Evolutionary conservation across 306 rosid genomes (phyloP).

Genomic region (Lupinus albus): DNA sequence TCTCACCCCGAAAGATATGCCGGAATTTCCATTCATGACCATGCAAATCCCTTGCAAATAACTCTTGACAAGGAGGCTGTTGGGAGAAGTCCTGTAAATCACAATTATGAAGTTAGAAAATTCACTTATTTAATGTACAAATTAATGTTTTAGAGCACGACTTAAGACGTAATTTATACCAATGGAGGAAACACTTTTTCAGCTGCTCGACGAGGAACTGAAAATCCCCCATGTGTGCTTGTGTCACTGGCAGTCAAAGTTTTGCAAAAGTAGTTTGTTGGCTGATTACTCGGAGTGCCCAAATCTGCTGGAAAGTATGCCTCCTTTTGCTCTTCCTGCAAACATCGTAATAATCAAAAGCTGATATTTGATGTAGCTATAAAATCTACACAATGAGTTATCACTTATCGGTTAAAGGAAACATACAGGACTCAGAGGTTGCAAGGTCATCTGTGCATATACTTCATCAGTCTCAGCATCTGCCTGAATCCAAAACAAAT

Average conservation of each 20-base stretch:
- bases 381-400: constrained; percentile 16
- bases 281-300: constrained; percentile 56
- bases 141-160: constrained; percentile 10
- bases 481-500: constrained; percentile 62
- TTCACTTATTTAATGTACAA: neutral
- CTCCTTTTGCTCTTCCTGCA: constrained; percentile 59
- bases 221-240: constrained; percentile 78
- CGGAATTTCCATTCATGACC: constrained; percentile 61
- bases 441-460: constrained; percentile 96
- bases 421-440: constrained; percentile 78
- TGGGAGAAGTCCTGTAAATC: constrained; percentile 53
- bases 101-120: constrained; percentile 26
- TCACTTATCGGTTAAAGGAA: constrained; percentile 20
- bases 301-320: constrained; percentile 53
- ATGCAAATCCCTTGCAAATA: constrained; percentile 56
- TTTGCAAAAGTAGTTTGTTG: constrained; percentile 87
- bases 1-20: constrained; percentile 60
- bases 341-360: constrained; percentile 27
- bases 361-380: constrained; percentile 17
- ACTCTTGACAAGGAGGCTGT: constrained; percentile 57
- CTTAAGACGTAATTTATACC: constrained; percentile 39
- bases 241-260: constrained; percentile 98
- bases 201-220: constrained; percentile 60
- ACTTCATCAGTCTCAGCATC: constrained; percentile 90
- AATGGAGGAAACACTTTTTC: constrained; percentile 95